Evolutionary conservation across 2,329 filamentous ascomycete genomes (phyloP).

Genomic region (Cladosporium austrohemisphaericum): DNA sequence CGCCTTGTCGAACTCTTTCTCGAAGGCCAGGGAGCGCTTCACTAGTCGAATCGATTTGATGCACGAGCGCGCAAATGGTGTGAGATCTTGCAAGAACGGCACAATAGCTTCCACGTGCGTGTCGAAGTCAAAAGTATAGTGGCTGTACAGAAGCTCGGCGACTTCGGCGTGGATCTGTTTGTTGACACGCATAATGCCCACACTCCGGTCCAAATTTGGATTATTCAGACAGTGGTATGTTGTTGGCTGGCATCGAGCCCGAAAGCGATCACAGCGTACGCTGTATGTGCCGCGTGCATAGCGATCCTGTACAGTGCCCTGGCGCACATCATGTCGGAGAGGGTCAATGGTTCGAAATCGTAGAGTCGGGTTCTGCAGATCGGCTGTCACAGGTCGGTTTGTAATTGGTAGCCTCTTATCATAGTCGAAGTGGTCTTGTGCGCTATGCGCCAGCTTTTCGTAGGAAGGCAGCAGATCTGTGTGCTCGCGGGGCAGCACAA

Average conservation of each 20-base stretch:
- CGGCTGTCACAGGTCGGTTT: conserved; percentile 14
- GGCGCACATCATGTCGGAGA: conserved; percentile 26
- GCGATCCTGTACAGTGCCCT: conserved; percentile 23
- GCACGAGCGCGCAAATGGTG: conserved; percentile 44
- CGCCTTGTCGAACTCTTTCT: conserved; percentile 53
- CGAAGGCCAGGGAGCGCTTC: conserved; percentile 53
- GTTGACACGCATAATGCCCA: conserved; percentile 29
- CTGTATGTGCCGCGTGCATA: conserved; percentile 38
- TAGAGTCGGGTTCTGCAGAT: conserved; percentile 33
- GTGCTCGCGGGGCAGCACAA: conserved; percentile 35
- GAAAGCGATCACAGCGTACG: conserved; percentile 40
- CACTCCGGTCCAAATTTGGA: conserved; percentile 33
- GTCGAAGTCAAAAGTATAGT: conserved; percentile 58
- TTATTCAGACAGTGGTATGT: conserved; percentile 53
- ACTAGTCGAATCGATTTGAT: conserved; percentile 52
- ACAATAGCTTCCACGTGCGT: conserved; percentile 57
- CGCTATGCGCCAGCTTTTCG: conserved; percentile 31
- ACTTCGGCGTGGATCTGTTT: conserved; percentile 53
- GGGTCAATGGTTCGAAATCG: conserved; percentile 45
- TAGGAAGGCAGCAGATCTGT: conserved; percentile 31
- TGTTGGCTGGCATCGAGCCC: conserved; percentile 45
- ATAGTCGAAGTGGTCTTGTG: conserved; percentile 43
- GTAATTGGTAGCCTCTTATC: conserved; percentile 25
- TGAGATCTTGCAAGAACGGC: conserved; percentile 58
- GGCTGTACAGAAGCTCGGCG: conserved; percentile 53